Percentiles rank a stretch among this genome's conserved stretches.
phyloP scores from a whole-genome alignment of 2,329 filamentous ascomycete species.

The Raffaelea deltoideospora region DNA sequence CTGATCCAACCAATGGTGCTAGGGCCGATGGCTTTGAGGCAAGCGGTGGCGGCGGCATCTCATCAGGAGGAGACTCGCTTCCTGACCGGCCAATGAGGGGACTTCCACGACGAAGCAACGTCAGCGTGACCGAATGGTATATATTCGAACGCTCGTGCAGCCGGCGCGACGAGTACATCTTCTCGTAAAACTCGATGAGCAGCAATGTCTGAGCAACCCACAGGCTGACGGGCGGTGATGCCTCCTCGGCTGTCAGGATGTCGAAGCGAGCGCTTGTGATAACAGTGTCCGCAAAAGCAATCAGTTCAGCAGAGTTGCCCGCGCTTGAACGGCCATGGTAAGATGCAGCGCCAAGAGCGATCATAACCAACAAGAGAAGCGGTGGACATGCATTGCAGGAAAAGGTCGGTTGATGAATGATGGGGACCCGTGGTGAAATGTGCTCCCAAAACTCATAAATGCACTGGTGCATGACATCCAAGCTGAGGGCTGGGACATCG shows the following conservation, averaged over 20 bases:
- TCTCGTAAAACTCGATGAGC: constrained; percentile 78
- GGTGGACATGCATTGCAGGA: constrained; percentile 64
- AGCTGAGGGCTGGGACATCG: constrained; percentile 40
- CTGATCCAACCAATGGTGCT: too few species aligned
- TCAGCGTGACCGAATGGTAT: constrained; percentile 74
- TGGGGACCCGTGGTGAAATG: constrained; percentile 73
- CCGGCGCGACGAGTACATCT: constrained; percentile 70
- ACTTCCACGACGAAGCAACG: constrained; percentile 70
- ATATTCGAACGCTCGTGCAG: constrained; percentile 83
- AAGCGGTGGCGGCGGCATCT: constrained; percentile 12
- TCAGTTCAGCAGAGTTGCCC: constrained; percentile 29
- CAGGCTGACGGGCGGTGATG: constrained; percentile 66
- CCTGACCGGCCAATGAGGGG: constrained; percentile 70
- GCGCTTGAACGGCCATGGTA: constrained; percentile 49
- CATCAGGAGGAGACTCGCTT: constrained; percentile 62
- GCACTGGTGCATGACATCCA: constrained; percentile 75
- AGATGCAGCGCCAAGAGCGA: constrained; percentile 71
- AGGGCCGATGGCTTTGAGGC: background rate
- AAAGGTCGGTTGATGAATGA: constrained; percentile 80
- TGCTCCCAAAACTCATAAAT: constrained; percentile 78
- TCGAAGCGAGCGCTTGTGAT: constrained; percentile 65
- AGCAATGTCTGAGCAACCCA: constrained; percentile 81
- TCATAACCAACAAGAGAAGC: constrained; percentile 63
- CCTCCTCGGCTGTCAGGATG: constrained; percentile 68
- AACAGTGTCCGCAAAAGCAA: constrained; percentile 41